These are phyloP conservation scores for Sclerotinia nivalis DNA, from an alignment of 2,329 filamentous ascomycete species.

Conservation along the genomic window DNA sequence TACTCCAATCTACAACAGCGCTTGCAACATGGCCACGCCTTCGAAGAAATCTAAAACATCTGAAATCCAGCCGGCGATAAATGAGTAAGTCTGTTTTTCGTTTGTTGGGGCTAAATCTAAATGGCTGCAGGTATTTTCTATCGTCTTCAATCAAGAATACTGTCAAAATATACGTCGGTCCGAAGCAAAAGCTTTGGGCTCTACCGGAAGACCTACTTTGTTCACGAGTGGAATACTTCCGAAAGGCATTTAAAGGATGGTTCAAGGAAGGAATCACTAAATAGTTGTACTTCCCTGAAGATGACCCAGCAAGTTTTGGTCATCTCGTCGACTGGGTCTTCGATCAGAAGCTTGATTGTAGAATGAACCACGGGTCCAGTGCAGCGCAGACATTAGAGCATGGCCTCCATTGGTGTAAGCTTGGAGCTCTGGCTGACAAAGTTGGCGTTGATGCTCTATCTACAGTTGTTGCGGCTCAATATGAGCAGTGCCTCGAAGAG, in stretches of 20 bases:
- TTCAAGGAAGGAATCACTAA: constrained; percentile 1
- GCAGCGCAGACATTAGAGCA: background rate
- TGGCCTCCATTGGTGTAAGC: background rate
- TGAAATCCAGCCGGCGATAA: no score
- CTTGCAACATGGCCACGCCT: background rate
- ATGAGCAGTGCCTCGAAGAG: background rate
- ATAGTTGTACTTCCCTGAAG: background rate
- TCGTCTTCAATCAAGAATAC: background rate
- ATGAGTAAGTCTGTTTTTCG: background rate
- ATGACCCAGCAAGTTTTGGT: background rate
- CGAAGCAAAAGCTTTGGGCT: background rate
- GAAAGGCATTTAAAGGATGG: constrained; percentile 11
- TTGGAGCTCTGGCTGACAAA: background rate
- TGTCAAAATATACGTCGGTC: constrained; percentile 17
- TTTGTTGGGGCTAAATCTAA: background rate
- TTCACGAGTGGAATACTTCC: constrained; percentile 17
- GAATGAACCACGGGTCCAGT: background rate
- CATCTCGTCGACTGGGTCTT: background rate
- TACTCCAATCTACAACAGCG: background rate
- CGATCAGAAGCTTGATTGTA: background rate
- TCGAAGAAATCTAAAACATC: background rate
- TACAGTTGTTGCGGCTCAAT: background rate
- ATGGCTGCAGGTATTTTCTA: background rate
- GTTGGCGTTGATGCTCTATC: background rate
- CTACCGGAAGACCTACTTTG: constrained; percentile 21